Evolutionary conservation across 768 basidiomycete genomes (phyloP), one percentile per base, ranked within the genome.

Genomic region (Mycena kentingensis): DNA sequence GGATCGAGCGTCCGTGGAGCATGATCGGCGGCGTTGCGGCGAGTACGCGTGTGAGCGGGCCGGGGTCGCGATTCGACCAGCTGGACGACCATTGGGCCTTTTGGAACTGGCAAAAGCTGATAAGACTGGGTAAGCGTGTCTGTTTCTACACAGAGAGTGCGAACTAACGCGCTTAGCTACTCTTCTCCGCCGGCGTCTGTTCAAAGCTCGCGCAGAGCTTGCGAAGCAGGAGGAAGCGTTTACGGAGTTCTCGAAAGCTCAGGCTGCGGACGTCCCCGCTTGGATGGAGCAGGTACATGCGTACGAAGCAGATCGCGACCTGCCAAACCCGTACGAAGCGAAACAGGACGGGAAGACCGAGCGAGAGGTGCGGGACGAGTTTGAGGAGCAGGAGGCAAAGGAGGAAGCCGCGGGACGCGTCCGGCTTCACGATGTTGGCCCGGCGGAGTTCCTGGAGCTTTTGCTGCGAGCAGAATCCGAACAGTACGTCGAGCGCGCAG

Each of bases 41-140:
- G 1, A 65, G 64, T 31, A 72, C 67, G 0, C 51, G 61, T 5
- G 67, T 72, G 24, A 75, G 72, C 71, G 63, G 62, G 0, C 63
- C 63, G 0, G 56, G 72, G n/a, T 51, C 66, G 36, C 25, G 64
- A 0, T 42, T 55, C 3, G 70, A 72, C 19, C 64, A 64, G 0
- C 51, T 79, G 1, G 72, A 79, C 37, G 71, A 76, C 15, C 64
- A 69, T 11, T 70, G 70, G 34, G 56, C 57, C 8, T 67, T 72
- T 38, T 66, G 58, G 43, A 75, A 80, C 48, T 70, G 69, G 68
- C 52, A 54, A 46, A 73, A 71, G 36, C 47, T 65, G 5, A 56
- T 53, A 4, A 41, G 37, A 3, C 29, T 72, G 25, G 63, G 68
- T 66, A 35, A 39, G 61, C 36, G 32, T 34, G 10, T n/a, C n/a